Base-by-base conservation (phyloP, 2,329 filamentous ascomycete genomes). In the Chalara sp. region DNA sequence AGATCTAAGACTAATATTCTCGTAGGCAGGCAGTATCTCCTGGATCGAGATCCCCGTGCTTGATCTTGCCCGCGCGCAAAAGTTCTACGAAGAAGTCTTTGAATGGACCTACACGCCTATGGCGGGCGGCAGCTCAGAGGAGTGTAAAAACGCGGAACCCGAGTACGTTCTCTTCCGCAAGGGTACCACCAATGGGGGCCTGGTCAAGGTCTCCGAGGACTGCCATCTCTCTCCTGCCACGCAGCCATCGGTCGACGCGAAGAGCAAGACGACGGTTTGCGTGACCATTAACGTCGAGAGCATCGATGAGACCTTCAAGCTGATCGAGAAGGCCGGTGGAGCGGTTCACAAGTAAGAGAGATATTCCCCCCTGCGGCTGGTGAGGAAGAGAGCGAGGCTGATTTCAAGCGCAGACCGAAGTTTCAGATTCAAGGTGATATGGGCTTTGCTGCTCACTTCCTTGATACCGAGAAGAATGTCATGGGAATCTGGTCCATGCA, bases 21-120 rank as follows among this genome's bases (percentile, higher is more conserved):
- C 8, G 3, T 28, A 46, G 30, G 32, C 12, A 6, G 28, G 12
- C 12, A 33, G 5, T 28, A 51, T 53, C 37, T 49, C 46, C 58
- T 72, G 68, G 67, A 63, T 68, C 44, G 66, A 72, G 49, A 57
- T 72, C 11, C 68, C 69, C n/a, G 65, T 67, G 47, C 58, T 54
- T 31, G 61, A 70, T 54, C 51, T 68, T 11, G 44, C 53, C 32
- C 62, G 69, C 32, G 70, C 66, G 49, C 62, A 64, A 43, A 63
- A 61, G 40, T 71, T 73, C 59, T 72, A 71, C 54, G 60, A 56
- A 6, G 56, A 64, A 13, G 58, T 72, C 31, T 65, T 58, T 39
- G 56, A 49, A 32, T 55, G 46, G 51, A 43, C 32, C 11, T 56
- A 35, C 45, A 49, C 30, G 10, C 32, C 48, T 43, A 21, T 44